Evolutionary conservation across 2,329 filamentous ascomycete species (phyloP), one percentile per base, ranked within the genome.

Genomic region (Alternaria sp.): DNA sequence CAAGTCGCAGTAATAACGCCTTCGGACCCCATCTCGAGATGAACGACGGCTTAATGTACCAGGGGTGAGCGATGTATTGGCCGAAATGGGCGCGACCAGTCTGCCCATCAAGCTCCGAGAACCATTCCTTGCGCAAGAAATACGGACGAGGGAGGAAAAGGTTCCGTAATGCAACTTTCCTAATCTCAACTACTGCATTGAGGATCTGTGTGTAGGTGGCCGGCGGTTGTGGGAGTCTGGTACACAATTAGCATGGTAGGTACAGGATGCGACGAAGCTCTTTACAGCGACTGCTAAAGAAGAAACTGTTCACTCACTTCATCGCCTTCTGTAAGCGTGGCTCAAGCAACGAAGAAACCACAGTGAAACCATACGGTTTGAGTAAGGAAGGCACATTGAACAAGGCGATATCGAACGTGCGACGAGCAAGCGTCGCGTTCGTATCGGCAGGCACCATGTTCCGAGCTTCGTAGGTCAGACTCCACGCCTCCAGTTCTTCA

Each of bases 241-340:
- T 2, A 11, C 2, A 10, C n/a, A 5, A 14, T 45, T 24, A 45
- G 24, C 3, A 45, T 1, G 7, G 13, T 41, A 23, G 3, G 26
- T 29, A 2, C 1, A 45, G 0, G 0, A 5, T 9, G 41, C 7
- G 2, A 44, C 9, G 11, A 24, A 8, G 8, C 23, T 78, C 70
- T 3, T 70, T 57, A 17, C 2, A 17, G 17, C 17, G 17, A 17
- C 17, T 17, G 17, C 17, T 17, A 1, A 17, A 17, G 17, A 17
- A 17, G 17, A 17, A 17, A 17, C 17, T 17, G 17, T 78, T 70
- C 39, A 66, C 58, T 50, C 68, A 67, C 58, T 80, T 77, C 81
- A 92, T 91, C 0, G 89, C 86, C 49, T 81, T 82, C 14, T 89
- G 81, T 46, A 91, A 77, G 11, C 85, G 82, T 24, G 87, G 84